Base-by-base conservation (phyloP, 1,284 basidiomycete genomes). In the Marasmius sp. region DNA sequence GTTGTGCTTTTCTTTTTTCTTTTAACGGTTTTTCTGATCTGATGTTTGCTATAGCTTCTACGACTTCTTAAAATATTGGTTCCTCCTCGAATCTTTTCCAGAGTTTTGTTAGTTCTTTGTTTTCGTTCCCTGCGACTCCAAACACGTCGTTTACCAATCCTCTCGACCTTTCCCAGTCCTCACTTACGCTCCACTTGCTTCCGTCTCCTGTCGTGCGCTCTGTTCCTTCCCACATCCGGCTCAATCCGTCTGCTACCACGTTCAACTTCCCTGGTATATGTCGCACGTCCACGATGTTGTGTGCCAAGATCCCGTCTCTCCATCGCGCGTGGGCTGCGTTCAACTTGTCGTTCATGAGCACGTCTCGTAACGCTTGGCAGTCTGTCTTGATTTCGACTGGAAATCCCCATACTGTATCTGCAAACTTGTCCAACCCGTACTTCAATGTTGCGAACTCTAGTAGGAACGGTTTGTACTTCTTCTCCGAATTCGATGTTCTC, bases 121-220 rank as follows among this genome's bases (percentile, higher is more conserved):
- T 45, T 45, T 10, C 8, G 14, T 45, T 33, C 41, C 11, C 22
- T 20, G 38, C 38, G 11, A 57, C 55, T 11, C 47, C 6, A 57
- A 72, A 74, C 0, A 77, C 14, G 59, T 77, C 71, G 34, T 76
- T 65, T 5, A 67, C 62, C 0, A 78, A 50, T 0, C 76, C 75
- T 38, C 22, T 9, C 16, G 22, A 33, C 9, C 16, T 27, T 57
- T 57, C 55, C 55, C 39, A 57, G 39, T 10, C 60, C 57, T 8
- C n/a, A 1, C 59, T 54, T 1, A 75, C 72, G 1, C 68, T 69
- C 72, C 73, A 76, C 34, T 72, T 68, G 56, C 70, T 67, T 1
- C 75, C 72, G 49, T 79, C 71, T 0, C 68, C 73, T 20, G 55
- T 18, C 6, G n/a, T 56, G 18, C 48, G 14, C 36, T 57, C 49